Evolutionary conservation across 2,329 filamentous ascomycete species (phyloP), one percentile per base, ranked within the genome.

Genomic region (Cytospora schulzeri): DNA sequence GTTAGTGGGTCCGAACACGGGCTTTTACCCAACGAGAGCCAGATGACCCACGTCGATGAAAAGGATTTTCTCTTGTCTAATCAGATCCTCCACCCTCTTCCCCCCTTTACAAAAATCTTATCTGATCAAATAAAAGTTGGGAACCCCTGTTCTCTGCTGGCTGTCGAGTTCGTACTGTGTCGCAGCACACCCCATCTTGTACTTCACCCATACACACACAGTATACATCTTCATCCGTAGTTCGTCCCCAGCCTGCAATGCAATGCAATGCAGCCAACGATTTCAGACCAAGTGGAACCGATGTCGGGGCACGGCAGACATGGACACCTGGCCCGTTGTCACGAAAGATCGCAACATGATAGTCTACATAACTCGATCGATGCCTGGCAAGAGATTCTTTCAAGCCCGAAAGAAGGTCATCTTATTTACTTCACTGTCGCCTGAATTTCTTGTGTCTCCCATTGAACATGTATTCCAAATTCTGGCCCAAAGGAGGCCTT

Each of bases 401-500:
- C 41, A 3, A 15, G 19, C 7, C 19, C 17, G 3, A 11, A 11
- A 48, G 41, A 22, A 12, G n/a, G 9, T 11, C 19, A 11, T 12
- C 41, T 24, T 17, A 9, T 22, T 8, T 1, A 48, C 3, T 11
- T 22, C 41, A n/a, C 14, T 48, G 2, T 2, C 24, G 24, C 4
- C 5, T 9, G 41, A 24, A 48, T 22, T 4, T 24, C 41, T 12
- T 14, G 3, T 48, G 7, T 22, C n/a, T 48, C 5, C 6, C 19
- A 3, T 22, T 22, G 12, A 48, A 48, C 41, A 48, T 48, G 70
- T 68, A 69, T 22, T 73, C 72, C 50, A 71, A 73, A 59, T 76
- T 75, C 66, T 76, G 74, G 74, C 74, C 74, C 24, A 73, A 71
- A 61, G 69, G 71, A 15, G 74, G 74, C 15, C 69, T 72, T n/a